Evolutionary conservation across 768 basidiomycete genomes (phyloP).

Genomic region (button mushroom (Agaricus bisporus)): DNA sequence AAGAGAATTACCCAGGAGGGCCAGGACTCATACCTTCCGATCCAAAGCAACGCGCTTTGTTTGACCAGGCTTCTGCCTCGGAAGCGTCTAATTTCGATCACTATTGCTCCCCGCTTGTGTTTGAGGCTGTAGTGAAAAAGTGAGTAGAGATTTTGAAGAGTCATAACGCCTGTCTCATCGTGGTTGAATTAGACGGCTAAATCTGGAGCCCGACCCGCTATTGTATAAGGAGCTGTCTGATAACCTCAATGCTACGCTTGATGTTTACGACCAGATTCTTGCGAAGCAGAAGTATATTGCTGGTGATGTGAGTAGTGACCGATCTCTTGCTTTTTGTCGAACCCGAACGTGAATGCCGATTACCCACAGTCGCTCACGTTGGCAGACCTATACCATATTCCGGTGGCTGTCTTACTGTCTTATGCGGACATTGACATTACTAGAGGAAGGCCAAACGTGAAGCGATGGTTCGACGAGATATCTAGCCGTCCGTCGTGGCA

Average conservation of each 20-base stretch:
- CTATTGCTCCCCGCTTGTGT: conserved; percentile 22
- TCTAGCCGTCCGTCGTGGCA: conserved; percentile 41
- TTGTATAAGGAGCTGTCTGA: conserved; percentile 15
- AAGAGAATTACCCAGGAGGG: conserved; percentile 41
- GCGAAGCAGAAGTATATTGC: conserved; percentile 40
- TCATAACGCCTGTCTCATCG: background rate
- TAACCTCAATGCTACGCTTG: conserved; percentile 28
- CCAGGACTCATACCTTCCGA: conserved; percentile 39
- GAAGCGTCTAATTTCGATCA: conserved; percentile 43
- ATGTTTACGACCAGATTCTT: conserved; percentile 42
- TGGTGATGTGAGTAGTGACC: conserved; percentile 27
- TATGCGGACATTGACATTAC: conserved; percentile 21
- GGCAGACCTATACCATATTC: conserved; percentile 42
- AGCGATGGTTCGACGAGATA: conserved; percentile 29
- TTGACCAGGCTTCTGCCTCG: conserved; percentile 35
- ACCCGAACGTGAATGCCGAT: background rate
- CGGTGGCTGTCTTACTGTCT: conserved; percentile 25
- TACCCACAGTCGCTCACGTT: conserved; percentile 31
- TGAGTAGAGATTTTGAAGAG: conserved; percentile 17
- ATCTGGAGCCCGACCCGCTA: conserved; percentile 20
- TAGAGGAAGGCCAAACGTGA: conserved; percentile 34
- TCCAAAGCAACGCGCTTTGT: conserved; percentile 24
- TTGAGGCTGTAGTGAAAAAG: conserved; percentile 45
- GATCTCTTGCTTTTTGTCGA: background rate
- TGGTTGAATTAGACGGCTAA: background rate